Percentiles rank a stretch among this genome's conserved stretches.
These are phyloP conservation scores for Aureobasidium sp. DNA, from an alignment of 2,329 filamentous ascomycete genomes.

Conservation along the genomic window DNA sequence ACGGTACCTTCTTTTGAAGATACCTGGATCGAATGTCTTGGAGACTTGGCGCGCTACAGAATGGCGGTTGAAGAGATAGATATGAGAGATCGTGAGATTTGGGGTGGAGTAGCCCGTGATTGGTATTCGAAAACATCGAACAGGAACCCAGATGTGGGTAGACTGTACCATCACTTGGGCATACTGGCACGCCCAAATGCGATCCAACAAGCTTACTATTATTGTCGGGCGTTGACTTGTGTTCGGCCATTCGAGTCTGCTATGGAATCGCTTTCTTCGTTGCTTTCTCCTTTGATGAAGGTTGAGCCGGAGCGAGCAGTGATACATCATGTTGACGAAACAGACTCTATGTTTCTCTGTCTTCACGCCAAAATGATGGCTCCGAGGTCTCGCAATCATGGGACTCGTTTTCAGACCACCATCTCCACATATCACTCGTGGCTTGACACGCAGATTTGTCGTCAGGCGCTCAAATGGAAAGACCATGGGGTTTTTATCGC, in stretches of 20 bases:
- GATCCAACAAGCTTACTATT: conserved; percentile 64
- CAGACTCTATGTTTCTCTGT: conserved; percentile 55
- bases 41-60: conserved; percentile 72
- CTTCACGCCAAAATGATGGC: conserved; percentile 55
- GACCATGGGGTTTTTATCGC: conserved; percentile 50
- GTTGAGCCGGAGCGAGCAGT: background rate
- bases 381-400: background rate
- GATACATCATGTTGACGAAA: conserved; percentile 28
- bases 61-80: conserved; percentile 86
- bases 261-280: conserved; percentile 58
- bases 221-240: conserved; percentile 61
- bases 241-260: conserved; percentile 58
- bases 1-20: conserved; percentile 75
- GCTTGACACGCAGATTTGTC: background rate
- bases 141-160: conserved; percentile 62
- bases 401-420: background rate
- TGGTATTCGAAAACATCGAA: conserved; percentile 85
- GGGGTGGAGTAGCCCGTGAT: conserved; percentile 67
- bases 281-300: conserved; percentile 46
- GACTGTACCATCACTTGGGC: conserved; percentile 81
- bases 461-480: conserved; percentile 39
- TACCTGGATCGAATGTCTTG: conserved; percentile 89
- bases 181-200: conserved; percentile 64
- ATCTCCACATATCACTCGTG: background rate
- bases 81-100: conserved; percentile 63